Evolutionary conservation across 2,329 filamentous ascomycete genomes (phyloP).

Genomic region (Dactylonectria macrodidyma): DNA sequence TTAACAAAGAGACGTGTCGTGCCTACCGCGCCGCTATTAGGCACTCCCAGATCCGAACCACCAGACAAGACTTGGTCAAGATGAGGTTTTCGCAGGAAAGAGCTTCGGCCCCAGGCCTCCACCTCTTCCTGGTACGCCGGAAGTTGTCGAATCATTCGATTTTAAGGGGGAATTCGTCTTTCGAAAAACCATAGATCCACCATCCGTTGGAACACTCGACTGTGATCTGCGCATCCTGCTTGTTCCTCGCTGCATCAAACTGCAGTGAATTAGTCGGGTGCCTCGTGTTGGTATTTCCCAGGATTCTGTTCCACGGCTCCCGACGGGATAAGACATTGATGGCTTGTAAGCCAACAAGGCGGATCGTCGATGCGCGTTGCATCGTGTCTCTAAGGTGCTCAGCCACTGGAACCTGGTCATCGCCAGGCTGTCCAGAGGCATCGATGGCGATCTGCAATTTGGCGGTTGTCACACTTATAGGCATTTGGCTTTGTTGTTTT

Average conservation of each 20-base stretch:
- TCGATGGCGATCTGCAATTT: too few relatives aligned
- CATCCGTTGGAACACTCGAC: background rate
- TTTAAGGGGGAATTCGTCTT: background rate
- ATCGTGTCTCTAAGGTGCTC: background rate
- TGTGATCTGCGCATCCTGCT: background rate
- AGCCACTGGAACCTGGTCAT: background rate
- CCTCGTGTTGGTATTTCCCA: background rate
- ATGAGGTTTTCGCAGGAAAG: background rate
- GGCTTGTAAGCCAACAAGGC: background rate
- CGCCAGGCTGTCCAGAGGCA: background rate
- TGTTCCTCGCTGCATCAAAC: background rate
- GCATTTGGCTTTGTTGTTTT: background rate
- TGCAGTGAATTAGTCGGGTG: background rate
- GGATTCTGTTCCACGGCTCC: background rate
- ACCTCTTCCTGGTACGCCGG: background rate
- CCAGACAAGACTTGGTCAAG: constrained; percentile 8
- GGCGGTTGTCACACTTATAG: background rate
- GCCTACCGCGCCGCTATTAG: constrained; percentile 18
- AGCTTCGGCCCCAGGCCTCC: background rate
- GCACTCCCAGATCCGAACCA: constrained; percentile 8
- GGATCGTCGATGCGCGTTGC: background rate
- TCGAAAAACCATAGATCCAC: background rate
- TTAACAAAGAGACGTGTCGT: constrained; percentile 12
- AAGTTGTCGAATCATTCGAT: background rate
- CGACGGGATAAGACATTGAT: background rate